These are phyloP conservation scores for Acer saccharum DNA, from an alignment of 345 rosid species.

Conservation along the genomic window DNA sequence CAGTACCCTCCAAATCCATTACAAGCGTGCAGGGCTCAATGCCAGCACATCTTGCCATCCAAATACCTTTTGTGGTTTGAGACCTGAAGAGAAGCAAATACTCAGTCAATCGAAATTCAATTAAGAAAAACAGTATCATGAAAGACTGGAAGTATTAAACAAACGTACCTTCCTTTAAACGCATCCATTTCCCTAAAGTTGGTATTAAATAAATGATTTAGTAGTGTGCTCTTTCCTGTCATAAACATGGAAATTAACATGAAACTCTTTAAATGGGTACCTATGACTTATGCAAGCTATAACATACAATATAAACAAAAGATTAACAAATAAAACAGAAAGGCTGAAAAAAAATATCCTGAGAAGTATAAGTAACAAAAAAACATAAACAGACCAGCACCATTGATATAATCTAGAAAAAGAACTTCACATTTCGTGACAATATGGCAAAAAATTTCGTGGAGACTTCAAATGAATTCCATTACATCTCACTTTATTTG, in stretches of 20 bases:
- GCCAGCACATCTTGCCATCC: slow-evolving; percentile 87
- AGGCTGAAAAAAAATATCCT: neutral
- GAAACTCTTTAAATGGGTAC: slow-evolving; percentile 20
- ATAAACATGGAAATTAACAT: slow-evolving; percentile 30
- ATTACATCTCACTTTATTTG: neutral
- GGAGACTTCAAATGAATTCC: neutral
- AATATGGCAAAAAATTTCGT: no score
- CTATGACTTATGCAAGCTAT: neutral
- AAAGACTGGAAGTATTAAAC: slow-evolving; percentile 4
- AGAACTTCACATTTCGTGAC: neutral
- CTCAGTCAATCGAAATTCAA: slow-evolving; percentile 17
- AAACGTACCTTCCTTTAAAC: slow-evolving; percentile 84
- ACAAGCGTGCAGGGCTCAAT: slow-evolving; percentile 94
- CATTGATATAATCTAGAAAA: neutral
- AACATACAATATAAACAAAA: neutral
- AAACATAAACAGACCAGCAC: no score
- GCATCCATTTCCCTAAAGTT: slow-evolving; percentile 99
- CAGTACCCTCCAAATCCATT: slow-evolving; percentile 99
- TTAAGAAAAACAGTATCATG: slow-evolving; percentile 16
- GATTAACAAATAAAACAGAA: neutral
- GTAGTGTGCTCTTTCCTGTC: slow-evolving; percentile 95
- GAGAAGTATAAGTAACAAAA: no score
- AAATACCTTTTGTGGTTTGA: slow-evolving; percentile 98
- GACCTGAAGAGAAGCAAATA: slow-evolving; percentile 52
- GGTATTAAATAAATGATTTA: slow-evolving; percentile 87